phyloP scores from a whole-genome alignment of 148 eudicot genomes.

The Agrostemma githago region DNA sequence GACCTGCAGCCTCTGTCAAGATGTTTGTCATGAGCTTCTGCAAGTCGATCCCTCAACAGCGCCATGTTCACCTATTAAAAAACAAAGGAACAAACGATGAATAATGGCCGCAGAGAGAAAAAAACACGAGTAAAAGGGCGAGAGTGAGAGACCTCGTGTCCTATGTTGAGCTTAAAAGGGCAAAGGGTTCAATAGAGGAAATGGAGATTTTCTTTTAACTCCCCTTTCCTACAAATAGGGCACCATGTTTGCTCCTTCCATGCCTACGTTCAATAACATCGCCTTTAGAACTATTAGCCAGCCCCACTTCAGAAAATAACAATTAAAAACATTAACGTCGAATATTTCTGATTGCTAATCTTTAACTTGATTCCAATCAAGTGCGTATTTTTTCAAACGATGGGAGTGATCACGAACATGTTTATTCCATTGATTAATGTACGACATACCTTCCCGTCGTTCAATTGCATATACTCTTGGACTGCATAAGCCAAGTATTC shows the following conservation, averaged over 20 bases:
- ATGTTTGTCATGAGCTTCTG: conserved; percentile 78
- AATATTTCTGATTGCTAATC: not conserved
- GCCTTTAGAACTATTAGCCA: not conserved
- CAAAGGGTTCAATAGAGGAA: conserved; percentile 62
- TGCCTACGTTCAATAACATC: conserved; percentile 34
- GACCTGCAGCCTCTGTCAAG: conserved; percentile 74
- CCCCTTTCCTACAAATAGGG: conserved; percentile 82
- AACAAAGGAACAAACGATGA: not conserved
- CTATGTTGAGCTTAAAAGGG: conserved; percentile 52
- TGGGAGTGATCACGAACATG: not conserved
- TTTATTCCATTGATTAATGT: not conserved
- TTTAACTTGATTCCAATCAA: too few relatives aligned
- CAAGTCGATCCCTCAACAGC: conserved; percentile 52
- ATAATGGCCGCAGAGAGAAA: not conserved
- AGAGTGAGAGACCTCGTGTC: conserved; percentile 51
- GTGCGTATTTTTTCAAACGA: not conserved
- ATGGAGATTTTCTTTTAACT: conserved; percentile 48
- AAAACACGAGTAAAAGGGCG: conserved; percentile 20
- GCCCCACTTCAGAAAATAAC: not conserved
- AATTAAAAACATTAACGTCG: not conserved
- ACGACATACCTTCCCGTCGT: conserved; percentile 74
- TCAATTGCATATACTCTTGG: conserved; percentile 76
- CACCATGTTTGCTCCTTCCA: conserved; percentile 68
- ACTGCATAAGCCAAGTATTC: conserved; percentile 79
- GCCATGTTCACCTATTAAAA: conserved; percentile 69